These are phyloP conservation scores for Lichtheimia corymbifera DNA, from an alignment of 371 early-diverging fungal genomes.

Conservation along the genomic window DNA sequence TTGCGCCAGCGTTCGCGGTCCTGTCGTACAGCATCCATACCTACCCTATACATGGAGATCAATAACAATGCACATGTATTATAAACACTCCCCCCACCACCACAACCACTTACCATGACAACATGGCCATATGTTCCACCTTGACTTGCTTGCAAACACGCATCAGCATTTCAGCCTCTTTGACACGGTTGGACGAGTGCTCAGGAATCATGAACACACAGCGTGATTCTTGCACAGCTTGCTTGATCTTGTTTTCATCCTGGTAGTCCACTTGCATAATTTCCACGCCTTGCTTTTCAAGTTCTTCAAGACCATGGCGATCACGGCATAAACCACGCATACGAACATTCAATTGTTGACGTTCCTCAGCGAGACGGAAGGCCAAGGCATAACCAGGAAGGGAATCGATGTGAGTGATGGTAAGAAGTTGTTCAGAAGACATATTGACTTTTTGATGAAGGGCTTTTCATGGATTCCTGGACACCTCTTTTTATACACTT, in stretches of 20 bases:
- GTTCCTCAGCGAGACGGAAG: constrained; percentile 22
- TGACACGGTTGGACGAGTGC: constrained; percentile 21
- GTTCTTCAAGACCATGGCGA: constrained; percentile 21
- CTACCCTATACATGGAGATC: constrained; percentile 24
- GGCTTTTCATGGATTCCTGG: not conserved
- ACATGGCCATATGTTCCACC: constrained; percentile 29
- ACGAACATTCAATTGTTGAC: constrained; percentile 1
- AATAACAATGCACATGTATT: constrained; percentile 1
- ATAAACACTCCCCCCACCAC: not conserved
- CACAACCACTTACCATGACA: constrained; percentile 32
- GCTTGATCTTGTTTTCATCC: constrained; percentile 25
- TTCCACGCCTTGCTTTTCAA: constrained; percentile 33
- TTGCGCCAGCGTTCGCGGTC: constrained; percentile 13
- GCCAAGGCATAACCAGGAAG: constrained; percentile 22
- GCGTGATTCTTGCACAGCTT: constrained; percentile 20
- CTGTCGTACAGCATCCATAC: constrained; percentile 26
- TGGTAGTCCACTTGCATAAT: constrained; percentile 31
- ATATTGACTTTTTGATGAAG: constrained; percentile 11
- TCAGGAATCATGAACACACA: constrained; percentile 34
- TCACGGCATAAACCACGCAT: constrained; percentile 39
- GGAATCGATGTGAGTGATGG: constrained; percentile 37
- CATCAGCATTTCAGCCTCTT: constrained; percentile 38
- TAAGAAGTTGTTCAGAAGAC: constrained; percentile 25
- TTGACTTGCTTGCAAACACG: constrained; percentile 22
- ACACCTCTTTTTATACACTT: too few relatives aligned